These are phyloP conservation scores for Oryza glumipatula DNA, from an alignment of 176 grass and related monocot species.

Conservation along the genomic window DNA sequence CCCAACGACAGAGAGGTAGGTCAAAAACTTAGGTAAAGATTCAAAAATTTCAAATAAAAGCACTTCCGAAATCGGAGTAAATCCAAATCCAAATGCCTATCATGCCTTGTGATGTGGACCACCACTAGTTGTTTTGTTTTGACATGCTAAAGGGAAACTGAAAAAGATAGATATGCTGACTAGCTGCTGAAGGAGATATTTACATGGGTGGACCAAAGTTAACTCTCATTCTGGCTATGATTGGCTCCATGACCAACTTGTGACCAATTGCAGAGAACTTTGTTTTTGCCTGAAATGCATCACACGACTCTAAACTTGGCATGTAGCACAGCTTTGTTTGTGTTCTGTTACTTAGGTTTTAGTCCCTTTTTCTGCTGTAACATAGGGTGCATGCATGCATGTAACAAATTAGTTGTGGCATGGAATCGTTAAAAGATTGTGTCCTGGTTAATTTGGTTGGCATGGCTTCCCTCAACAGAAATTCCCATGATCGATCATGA, in stretches of 20 bases:
- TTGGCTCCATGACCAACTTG: slow-evolving; percentile 27
- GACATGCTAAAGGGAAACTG: slow-evolving; percentile 44
- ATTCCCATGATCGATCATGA: slow-evolving; percentile 10
- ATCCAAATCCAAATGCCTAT: slow-evolving; percentile 39
- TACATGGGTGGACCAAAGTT: slow-evolving; percentile 35
- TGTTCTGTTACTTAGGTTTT: slow-evolving; percentile 2
- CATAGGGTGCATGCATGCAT: slow-evolving; percentile 12
- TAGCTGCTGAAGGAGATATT: slow-evolving; percentile 42
- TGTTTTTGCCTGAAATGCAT: slow-evolving; percentile 13
- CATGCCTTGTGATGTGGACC: slow-evolving; percentile 52
- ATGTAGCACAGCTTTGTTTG: slow-evolving; percentile 11
- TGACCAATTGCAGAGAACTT: slow-evolving; percentile 15
- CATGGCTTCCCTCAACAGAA: slow-evolving; percentile 16
- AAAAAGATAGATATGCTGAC: slow-evolving; percentile 32
- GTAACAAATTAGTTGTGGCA: slow-evolving; percentile 24
- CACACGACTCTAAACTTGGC: slow-evolving; percentile 15
- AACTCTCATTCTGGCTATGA: slow-evolving; percentile 23
- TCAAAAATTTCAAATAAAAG: slow-evolving; percentile 13
- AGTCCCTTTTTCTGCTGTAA: neutral
- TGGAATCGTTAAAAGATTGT: slow-evolving; percentile 20
- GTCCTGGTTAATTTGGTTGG: slow-evolving; percentile 12
- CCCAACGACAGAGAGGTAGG: neutral
- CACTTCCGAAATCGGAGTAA: slow-evolving; percentile 26
- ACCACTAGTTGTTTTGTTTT: slow-evolving; percentile 49
- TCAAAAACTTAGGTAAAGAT: slow-evolving; percentile 48